Percentiles rank a stretch among this genome's conserved stretches.
These are phyloP conservation scores for Populus trichocarpa DNA, from an alignment of 441 rosid genomes.

Conservation along the genomic window DNA sequence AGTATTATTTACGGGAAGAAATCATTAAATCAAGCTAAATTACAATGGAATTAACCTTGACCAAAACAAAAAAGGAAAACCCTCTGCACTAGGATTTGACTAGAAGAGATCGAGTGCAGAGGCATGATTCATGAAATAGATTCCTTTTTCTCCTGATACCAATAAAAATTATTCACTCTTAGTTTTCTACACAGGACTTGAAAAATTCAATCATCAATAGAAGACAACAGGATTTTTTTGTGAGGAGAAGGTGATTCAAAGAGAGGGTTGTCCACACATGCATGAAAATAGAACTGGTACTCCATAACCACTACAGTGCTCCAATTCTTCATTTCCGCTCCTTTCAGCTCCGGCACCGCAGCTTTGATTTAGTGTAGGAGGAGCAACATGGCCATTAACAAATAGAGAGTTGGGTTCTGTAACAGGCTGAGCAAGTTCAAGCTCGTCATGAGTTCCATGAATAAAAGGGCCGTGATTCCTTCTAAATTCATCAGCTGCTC, in stretches of 20 bases:
- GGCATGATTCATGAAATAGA: neutral
- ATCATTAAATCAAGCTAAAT: neutral
- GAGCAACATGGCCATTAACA: constrained; percentile 45
- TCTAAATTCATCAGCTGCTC: constrained; percentile 34
- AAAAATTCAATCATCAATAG: constrained; percentile 15
- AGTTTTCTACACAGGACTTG: neutral
- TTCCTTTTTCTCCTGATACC: neutral
- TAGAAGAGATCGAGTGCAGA: neutral
- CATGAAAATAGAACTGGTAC: constrained; percentile 34
- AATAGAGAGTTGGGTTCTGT: constrained; percentile 39
- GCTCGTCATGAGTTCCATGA: constrained; percentile 38
- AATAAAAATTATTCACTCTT: neutral
- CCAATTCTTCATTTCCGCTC: constrained; percentile 16
- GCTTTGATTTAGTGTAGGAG: constrained; percentile 30
- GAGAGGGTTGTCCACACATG: constrained; percentile 33
- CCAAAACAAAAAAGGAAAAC: neutral
- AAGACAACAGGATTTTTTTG: neutral
- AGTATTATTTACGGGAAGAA: neutral
- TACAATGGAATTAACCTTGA: neutral
- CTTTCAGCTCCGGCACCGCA: constrained; percentile 15
- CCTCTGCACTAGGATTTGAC: neutral
- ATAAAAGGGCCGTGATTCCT: constrained; percentile 22
- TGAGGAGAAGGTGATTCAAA: neutral
- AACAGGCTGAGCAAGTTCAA: constrained; percentile 25
- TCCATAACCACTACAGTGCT: constrained; percentile 19